These are phyloP conservation scores for Sclerotinia sclerotiorum DNA, from an alignment of 2,329 filamentous ascomycete genomes.

Conservation along the genomic window DNA sequence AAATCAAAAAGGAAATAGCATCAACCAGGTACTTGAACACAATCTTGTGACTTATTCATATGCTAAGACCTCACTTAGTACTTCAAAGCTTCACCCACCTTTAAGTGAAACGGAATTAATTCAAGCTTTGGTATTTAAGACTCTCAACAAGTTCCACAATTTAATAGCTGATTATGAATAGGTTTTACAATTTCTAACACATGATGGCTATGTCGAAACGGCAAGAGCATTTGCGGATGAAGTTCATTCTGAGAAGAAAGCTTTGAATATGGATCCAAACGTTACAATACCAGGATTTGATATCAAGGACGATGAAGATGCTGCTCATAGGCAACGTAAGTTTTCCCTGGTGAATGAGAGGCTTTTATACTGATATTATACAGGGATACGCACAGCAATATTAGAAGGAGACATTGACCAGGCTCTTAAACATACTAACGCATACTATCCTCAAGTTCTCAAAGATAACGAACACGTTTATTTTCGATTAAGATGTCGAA, in stretches of 20 bases:
- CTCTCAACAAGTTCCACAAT: background rate
- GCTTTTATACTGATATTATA: conserved; percentile 21
- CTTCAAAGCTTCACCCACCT: conserved; percentile 53
- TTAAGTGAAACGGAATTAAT: conserved; percentile 76
- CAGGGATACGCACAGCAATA: conserved; percentile 83
- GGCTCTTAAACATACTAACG: conserved; percentile 77
- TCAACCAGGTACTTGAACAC: conserved; percentile 44
- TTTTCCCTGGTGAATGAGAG: conserved; percentile 22
- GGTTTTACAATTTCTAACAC: conserved; percentile 82
- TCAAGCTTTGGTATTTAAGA: conserved; percentile 65
- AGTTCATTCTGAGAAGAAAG: conserved; percentile 69
- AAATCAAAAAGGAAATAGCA: conserved; percentile 51
- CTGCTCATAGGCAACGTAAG: conserved; percentile 81
- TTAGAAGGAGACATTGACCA: conserved; percentile 89
- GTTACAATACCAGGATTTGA: conserved; percentile 59
- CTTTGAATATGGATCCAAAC: conserved; percentile 60
- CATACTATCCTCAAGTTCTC: conserved; percentile 78
- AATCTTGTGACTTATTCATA: background rate
- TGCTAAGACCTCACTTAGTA: conserved; percentile 27
- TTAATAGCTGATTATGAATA: conserved; percentile 32
- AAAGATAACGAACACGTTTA: conserved; percentile 78
- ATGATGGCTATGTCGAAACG: conserved; percentile 94
- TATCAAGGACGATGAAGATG: conserved; percentile 80
- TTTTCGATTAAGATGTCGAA: conserved; percentile 84
- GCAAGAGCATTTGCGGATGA: conserved; percentile 85